Base-by-base conservation (phyloP, 164 flowering plant genomes). In the Chimonanthus salicifolius region DNA sequence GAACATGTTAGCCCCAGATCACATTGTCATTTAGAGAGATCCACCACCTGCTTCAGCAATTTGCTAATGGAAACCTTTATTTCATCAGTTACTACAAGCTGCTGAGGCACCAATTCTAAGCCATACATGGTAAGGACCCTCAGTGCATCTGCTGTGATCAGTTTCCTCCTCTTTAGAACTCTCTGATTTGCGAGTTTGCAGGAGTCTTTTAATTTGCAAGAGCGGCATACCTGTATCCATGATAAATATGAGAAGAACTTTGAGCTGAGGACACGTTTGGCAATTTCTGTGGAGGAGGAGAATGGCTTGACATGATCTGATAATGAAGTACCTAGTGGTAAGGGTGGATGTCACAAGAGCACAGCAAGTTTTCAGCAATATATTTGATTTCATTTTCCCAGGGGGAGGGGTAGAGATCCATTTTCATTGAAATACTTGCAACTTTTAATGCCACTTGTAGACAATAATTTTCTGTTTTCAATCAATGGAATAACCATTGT, bases 101-200 rank as follows among this genome's bases (percentile, higher is more conserved):
- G 47, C 44, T 81, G 78, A 75, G 80, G 89, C 4, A 70, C 78
- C 0, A 72, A 72, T 49, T 82, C 90, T 71, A 90, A 49, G 3
- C 86, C 87, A 75, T 90, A 90, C 18, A 76, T 49, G n/a, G 76
- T 74, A 49, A 90, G 82, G 45, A 90, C 75, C 73, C 78, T 86
- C 89, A 88, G 71, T 54, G 87, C 86, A 80, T 72, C 85, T 13
- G 69, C 77, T 79, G 90, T 73, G 67, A 67, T 49, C 82, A 91
- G 79, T 18, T 77, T 79, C 75, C 80, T 81, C 72, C 65, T 51
- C 44, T 79, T 84, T 18, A 78, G 73, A 3, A 83, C 81, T 50
- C 72, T 79, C 58, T 86, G 84, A 74, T 90, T 88, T 49, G 67
- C 84, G 75, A 74, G 83, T 77, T 84, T 86, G 90, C 98, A 94